Base-by-base conservation (phyloP, 1,284 basidiomycete species). In the Agroathelia rolfsii region DNA sequence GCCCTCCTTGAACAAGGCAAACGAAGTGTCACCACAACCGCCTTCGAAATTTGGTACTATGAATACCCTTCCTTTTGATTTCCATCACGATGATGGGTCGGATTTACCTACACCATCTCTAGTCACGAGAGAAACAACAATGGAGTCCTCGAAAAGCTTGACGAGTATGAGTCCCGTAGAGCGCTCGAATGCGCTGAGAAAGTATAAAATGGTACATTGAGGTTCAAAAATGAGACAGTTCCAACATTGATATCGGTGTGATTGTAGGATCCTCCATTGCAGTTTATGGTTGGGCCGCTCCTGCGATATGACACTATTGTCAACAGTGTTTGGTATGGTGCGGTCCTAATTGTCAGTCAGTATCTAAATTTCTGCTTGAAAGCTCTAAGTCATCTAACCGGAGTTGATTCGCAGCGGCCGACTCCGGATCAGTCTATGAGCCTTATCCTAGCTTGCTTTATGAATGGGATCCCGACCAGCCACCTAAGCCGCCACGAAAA, bases 221-320 rank as follows among this genome's bases (percentile, higher is more conserved):
- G n/a, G n/a, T n/a, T n/a, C 85, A 3, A 64, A 76, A 48, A 61
- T 87, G 21, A 35, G 31, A 21, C 27, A 24, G 8, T 26, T 37
- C 35, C 30, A 40, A 37, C 67, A 64, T 13, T 31, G 23, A 18
- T 34, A 17, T 34, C 31, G 22, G 19, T 34, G 14, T 10, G 14
- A 15, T 27, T n/a, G 7, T 15, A 24, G 23, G 20, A 39, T 11
- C 24, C 12, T 24, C 13, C 27, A 7, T 28, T 28, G 21, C 59
- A 83, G 61, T 72, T 84, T 41, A 85, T 85, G 81, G 77, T 75
- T 34, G 92, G 92, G 2, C 93, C 93, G 8, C 65, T 97, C 24
- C 61, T 98, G 41, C 75, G 82, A 40, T 97, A 94, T 55, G 93
- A 97, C 53, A 95, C 88, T 0, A 75, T 89, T 16, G 62, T 74